phyloP scores from a whole-genome alignment of 768 basidiomycete genomes.

The Lanmaoa rubissima region DNA sequence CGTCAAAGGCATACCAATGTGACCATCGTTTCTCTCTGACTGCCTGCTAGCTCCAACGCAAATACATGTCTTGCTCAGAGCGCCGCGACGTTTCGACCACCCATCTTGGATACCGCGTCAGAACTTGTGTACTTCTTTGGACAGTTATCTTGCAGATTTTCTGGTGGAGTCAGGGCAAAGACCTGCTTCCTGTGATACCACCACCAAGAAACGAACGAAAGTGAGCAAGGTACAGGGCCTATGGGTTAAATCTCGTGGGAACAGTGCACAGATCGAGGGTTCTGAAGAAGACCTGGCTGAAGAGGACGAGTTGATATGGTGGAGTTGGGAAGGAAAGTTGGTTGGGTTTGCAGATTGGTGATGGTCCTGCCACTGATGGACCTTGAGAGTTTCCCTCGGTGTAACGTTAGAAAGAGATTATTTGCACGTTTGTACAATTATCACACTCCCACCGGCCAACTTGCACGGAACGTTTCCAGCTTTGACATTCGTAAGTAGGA shows the following conservation, averaged over 20 bases:
- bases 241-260: constrained; percentile 34
- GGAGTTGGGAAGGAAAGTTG: constrained; percentile 50
- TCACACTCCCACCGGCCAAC: background rate
- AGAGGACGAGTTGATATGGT: constrained; percentile 51
- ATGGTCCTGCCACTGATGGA: no score
- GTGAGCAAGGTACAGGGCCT: constrained; percentile 37
- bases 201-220: constrained; percentile 30
- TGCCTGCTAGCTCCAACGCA: constrained; percentile 42
- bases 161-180: constrained; percentile 26
- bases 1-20: background rate
- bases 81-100: constrained; percentile 46
- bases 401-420: background rate
- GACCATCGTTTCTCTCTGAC: background rate
- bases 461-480: no score
- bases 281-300: constrained; percentile 28
- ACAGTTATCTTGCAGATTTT: constrained; percentile 36
- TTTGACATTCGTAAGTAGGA: background rate
- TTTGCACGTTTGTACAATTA: background rate
- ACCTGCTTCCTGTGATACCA: constrained; percentile 12
- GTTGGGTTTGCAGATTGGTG: constrained; percentile 49
- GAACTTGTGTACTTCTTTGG: constrained; percentile 38
- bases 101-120: constrained; percentile 49
- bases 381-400: background rate
- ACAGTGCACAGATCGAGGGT: background rate
- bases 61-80: constrained; percentile 45